These are phyloP conservation scores for Arthrobotrys musiformis DNA, from an alignment of 2,329 filamentous ascomycete species.

Conservation along the genomic window DNA sequence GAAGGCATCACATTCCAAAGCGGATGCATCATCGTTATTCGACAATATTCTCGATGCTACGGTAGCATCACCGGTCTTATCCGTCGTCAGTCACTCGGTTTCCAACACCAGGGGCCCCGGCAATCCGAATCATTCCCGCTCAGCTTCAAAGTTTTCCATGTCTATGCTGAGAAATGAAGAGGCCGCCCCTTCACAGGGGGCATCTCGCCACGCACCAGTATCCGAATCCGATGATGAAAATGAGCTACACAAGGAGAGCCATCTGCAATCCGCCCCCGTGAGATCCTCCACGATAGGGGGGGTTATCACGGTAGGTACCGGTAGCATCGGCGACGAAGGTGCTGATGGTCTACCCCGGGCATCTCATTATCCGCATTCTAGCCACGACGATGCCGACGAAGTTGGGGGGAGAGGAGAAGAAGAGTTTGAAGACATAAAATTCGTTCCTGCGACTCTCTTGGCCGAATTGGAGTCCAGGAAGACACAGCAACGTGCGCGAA, in stretches of 20 bases:
- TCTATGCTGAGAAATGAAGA: slow-evolving; percentile 14
- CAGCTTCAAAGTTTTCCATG: slow-evolving; percentile 35
- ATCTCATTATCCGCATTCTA: slow-evolving; percentile 51
- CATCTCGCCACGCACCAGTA: neutral
- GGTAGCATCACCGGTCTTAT: slow-evolving; percentile 47
- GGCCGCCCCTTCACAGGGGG: neutral
- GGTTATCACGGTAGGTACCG: neutral
- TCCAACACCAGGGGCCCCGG: slow-evolving; percentile 7
- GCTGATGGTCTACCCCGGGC: slow-evolving; percentile 13
- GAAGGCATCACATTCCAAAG: slow-evolving; percentile 47
- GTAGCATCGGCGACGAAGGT: neutral
- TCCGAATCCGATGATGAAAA: slow-evolving; percentile 1
- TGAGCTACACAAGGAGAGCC: neutral
- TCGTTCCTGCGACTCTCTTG: slow-evolving; percentile 82
- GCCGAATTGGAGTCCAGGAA: slow-evolving; percentile 93
- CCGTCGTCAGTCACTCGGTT: slow-evolving; percentile 43
- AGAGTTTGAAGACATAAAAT: slow-evolving; percentile 61
- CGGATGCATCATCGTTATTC: slow-evolving; percentile 48
- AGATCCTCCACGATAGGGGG: slow-evolving; percentile 8
- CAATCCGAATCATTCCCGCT: slow-evolving; percentile 16
- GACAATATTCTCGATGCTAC: slow-evolving; percentile 54
- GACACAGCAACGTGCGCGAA: slow-evolving; percentile 83
- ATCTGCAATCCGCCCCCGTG: neutral
- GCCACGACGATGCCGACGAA: slow-evolving; percentile 14
- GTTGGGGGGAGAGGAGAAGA: slow-evolving; percentile 41